Evolutionary conservation across 805 yeast species (phyloP), one percentile per base, ranked within the genome.

Genomic region (Lachancea kluyveri): DNA sequence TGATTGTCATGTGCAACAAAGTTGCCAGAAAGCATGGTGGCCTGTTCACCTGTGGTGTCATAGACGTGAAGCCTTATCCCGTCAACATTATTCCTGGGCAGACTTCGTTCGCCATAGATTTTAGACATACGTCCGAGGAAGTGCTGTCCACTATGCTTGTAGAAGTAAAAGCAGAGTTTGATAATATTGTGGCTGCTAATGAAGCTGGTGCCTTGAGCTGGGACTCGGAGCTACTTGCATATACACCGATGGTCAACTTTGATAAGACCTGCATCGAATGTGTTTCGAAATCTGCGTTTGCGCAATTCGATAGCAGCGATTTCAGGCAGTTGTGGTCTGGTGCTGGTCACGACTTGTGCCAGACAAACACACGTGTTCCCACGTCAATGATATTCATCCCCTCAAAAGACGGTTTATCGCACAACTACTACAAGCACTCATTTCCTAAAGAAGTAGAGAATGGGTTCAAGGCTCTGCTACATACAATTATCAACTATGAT

Each of bases 371-470:
- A 5, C 58, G 64, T 21, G 66, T 71, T 22, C 86, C 86, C 22
- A 77, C 85, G 0, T 69, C 82, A 3, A 79, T 78, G 84, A 70
- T 78, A 21, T 78, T 79, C 48, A 72, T 77, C 44, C 85, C 86
- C 7, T 68, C 78, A 21, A 67, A 57, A 41, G 77, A 72, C 43
- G 84, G 84, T 15, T 61, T 77, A 20, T 67, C 76, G 17, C 85
- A 78, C 50, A 75, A 74, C 51, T 79, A 78, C 4, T 69, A 63
- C 31, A 85, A 78, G 45, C 77, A 74, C 48, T 64, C 76, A 13
- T 63, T 71, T 1, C 83, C 82, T 3, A 77, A 76, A 35, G 72
- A 77, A 37, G 62, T 74, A 13, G 72, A 70, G 21, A 64, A 66
- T 25, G 85, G 86, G 0, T 66, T 74, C 37, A 49, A 64, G 40